Conservation (phyloP, 2,329 filamentous ascomycete genomes). For the Apiospora rasikravindrae region DNA sequence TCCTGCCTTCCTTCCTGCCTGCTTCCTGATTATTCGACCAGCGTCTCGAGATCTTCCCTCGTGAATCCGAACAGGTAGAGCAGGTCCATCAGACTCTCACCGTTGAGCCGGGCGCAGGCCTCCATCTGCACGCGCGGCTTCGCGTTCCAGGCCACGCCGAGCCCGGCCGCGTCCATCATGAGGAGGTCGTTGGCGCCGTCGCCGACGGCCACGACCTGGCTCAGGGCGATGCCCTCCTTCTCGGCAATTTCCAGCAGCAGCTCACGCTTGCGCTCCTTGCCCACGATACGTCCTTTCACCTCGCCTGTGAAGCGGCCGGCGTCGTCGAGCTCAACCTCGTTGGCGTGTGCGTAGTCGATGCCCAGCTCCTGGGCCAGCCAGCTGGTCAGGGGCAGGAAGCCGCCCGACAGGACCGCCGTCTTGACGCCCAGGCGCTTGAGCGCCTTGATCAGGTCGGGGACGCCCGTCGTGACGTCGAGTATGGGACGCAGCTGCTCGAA, state of each 20-base stretch:
- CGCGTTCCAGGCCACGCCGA: constrained; percentile 84
- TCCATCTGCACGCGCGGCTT: constrained; percentile 83
- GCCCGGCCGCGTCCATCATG: constrained; percentile 77
- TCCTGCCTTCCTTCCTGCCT: not conserved
- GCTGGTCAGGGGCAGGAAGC: constrained; percentile 85
- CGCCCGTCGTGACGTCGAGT: constrained; percentile 83
- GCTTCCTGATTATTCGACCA: constrained; percentile 42
- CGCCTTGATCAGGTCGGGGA: constrained; percentile 72
- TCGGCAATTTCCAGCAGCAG: constrained; percentile 73
- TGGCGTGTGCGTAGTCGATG: constrained; percentile 87
- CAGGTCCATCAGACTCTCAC: constrained; percentile 71
- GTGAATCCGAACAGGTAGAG: constrained; percentile 77
- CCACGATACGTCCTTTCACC: constrained; percentile 73
- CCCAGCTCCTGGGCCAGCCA: constrained; percentile 85
- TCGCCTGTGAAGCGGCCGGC: constrained; percentile 71
- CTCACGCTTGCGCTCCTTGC: constrained; percentile 75
- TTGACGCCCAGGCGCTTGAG: constrained; percentile 82
- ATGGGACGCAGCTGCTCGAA: constrained; percentile 78
- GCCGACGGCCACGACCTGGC: constrained; percentile 75
- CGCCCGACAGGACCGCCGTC: constrained; percentile 89
- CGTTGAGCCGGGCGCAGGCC: constrained; percentile 75
- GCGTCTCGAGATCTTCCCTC: constrained; percentile 62
- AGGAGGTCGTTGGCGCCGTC: constrained; percentile 84
- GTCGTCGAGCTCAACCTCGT: constrained; percentile 74
- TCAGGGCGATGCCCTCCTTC: constrained; percentile 67